A percentile compares a stretch with the other conserved stretches of the same genome.
Conservation (phyloP, 768 basidiomycete species). For the Lactifluus volemus region DNA sequence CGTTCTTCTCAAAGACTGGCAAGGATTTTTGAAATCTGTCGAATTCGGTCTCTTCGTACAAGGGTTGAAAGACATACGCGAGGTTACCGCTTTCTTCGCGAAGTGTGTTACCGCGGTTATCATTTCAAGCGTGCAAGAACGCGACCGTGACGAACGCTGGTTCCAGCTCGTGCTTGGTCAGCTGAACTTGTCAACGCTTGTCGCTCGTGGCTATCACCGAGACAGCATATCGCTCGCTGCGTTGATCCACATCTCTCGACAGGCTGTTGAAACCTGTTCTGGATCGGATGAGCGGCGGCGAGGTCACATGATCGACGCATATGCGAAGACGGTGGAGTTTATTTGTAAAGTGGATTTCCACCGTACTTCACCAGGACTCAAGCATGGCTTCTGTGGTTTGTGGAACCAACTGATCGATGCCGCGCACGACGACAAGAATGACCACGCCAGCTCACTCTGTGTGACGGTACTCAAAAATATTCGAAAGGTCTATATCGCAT, state of each 20-base stretch:
- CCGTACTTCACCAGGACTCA: background rate
- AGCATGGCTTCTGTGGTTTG: background rate
- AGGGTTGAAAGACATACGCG: background rate
- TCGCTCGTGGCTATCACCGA: background rate
- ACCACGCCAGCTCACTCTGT: background rate
- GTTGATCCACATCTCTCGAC: background rate
- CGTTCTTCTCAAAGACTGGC: background rate
- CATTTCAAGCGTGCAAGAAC: background rate
- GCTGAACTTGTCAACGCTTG: background rate
- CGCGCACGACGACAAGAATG: background rate
- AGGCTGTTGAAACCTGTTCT: background rate
- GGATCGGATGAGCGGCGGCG: background rate
- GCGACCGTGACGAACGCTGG: slow-evolving; percentile 5
- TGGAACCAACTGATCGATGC: background rate
- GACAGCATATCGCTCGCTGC: slow-evolving; percentile 3
- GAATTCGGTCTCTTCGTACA: slow-evolving; percentile 2
- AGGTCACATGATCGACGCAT: background rate
- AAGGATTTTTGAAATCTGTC: background rate
- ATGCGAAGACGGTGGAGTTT: background rate
- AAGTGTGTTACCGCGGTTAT: background rate
- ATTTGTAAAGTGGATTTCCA: background rate
- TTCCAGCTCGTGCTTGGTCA: background rate
- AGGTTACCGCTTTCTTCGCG: background rate
- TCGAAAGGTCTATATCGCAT: background rate
- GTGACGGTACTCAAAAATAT: background rate